Evolutionary conservation across 176 grass and related monocot species (phyloP).

Genomic region (Ensete glaucum): DNA sequence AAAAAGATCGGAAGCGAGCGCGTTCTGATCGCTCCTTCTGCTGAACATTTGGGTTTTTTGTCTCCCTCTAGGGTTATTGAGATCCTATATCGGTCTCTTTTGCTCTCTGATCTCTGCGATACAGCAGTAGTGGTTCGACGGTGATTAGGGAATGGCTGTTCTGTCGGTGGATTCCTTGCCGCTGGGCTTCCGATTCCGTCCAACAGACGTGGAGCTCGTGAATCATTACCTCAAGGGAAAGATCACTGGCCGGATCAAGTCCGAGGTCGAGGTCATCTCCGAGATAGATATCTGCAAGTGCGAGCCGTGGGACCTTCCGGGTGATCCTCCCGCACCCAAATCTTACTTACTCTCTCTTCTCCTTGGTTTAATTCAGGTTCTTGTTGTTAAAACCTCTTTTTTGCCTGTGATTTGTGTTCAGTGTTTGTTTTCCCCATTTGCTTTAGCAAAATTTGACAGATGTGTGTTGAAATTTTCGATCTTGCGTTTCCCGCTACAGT

Average conservation of each 20-base stretch:
- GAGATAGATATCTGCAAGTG: conserved; percentile 48
- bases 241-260: conserved; percentile 29
- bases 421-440: background rate
- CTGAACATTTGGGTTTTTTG: background rate
- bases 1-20: background rate
- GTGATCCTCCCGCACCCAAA: background rate
- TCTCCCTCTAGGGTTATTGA: background rate
- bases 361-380: background rate
- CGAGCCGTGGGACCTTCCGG: conserved; percentile 62
- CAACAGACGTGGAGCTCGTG: conserved; percentile 58
- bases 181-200: conserved; percentile 55
- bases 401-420: background rate
- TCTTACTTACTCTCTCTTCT: background rate
- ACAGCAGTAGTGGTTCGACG: background rate
- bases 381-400: background rate
- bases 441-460: too few species aligned
- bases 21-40: background rate
- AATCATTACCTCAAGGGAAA: conserved; percentile 60
- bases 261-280: conserved; percentile 39
- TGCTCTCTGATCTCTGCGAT: background rate
- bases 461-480: background rate
- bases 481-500: background rate
- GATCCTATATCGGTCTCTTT: background rate
- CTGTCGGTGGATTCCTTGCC: conserved; percentile 20
- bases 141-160: conserved; percentile 6